Percentiles rank a stretch among this genome's conserved stretches.
Evolutionary conservation across 345 rosid species (phyloP).

Genomic region (Citrus glauca): DNA sequence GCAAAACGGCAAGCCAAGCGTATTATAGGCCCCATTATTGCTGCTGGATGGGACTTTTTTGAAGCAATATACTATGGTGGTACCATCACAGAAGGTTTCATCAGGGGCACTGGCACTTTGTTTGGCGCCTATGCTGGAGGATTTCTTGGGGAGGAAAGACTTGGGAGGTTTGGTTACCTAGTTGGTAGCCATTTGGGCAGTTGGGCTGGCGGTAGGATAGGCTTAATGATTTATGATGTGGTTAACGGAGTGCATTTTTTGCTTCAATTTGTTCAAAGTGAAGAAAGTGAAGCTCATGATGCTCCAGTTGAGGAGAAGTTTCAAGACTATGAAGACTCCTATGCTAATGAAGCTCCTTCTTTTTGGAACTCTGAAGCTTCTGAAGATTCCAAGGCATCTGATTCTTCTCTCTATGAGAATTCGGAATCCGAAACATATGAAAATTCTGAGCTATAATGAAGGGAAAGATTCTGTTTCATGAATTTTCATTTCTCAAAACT

Average conservation of each 20-base stretch:
- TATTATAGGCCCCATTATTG: constrained; percentile 80
- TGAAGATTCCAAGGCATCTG: background rate
- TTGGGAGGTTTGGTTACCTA: constrained; percentile 85
- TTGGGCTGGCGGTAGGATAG: constrained; percentile 97
- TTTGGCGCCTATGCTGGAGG: constrained; percentile 86
- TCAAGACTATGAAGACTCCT: constrained; percentile 10
- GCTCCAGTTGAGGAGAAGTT: constrained; percentile 1
- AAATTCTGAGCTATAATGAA: constrained; percentile 1
- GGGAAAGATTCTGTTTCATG: background rate
- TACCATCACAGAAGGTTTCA: constrained; percentile 73
- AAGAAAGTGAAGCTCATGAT: constrained; percentile 14
- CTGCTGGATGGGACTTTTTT: constrained; percentile 95
- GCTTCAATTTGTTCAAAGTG: constrained; percentile 39
- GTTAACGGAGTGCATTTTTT: constrained; percentile 62
- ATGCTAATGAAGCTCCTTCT: constrained; percentile 21
- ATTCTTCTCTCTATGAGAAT: constrained; percentile 3
- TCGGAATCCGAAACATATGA: constrained; percentile 19
- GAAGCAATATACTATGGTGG: constrained; percentile 94
- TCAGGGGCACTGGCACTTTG: constrained; percentile 86
- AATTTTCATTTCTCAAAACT: background rate
- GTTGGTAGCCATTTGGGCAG: constrained; percentile 89
- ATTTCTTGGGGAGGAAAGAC: constrained; percentile 65
- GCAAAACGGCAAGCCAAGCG: constrained; percentile 73
- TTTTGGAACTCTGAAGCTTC: constrained; percentile 14
- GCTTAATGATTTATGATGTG: constrained; percentile 88